These are phyloP conservation scores for Syzygium oleosum DNA, from an alignment of 345 rosid genomes.

Conservation along the genomic window DNA sequence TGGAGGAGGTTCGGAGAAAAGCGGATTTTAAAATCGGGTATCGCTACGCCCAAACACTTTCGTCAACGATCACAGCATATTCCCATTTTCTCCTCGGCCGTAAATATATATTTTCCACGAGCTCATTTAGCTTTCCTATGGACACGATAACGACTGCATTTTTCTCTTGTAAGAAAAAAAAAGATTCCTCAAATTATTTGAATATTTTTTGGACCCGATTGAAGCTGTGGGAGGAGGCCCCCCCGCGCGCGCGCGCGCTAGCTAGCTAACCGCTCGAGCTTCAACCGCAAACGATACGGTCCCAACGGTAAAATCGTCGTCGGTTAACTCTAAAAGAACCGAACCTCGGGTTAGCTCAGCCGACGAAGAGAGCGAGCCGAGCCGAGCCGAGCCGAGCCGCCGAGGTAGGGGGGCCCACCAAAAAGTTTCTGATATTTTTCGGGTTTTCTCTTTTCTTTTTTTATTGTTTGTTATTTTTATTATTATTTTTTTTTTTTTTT, in stretches of 20 bases:
- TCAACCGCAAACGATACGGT: not conserved
- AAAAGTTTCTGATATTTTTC: not conserved
- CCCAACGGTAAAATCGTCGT: not conserved
- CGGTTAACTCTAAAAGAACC: rapidly evolving
- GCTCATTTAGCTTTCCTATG: too few relatives aligned
- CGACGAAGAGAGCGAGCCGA: not conserved
- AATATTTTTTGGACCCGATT: not conserved
- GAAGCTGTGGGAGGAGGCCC: not conserved
- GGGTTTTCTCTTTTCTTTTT: not conserved
- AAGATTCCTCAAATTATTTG: not conserved
- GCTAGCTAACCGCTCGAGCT: not conserved
- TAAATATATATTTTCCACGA: too few relatives aligned
- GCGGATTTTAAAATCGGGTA: not conserved
- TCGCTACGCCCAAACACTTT: rapidly evolving
- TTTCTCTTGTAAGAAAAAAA: rapidly evolving
- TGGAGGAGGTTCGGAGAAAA: rapidly evolving
- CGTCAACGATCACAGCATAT: rapidly evolving
- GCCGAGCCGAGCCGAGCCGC: not conserved
- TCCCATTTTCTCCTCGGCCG: too few relatives aligned
- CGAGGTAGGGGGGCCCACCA: not conserved
- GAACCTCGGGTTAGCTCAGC: not conserved
- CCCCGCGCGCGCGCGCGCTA: too few relatives aligned
- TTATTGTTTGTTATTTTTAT: too few relatives aligned
- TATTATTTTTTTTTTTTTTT: not conserved
- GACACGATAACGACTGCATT: too few relatives aligned